Percentiles rank a stretch among this genome's conserved stretches.
Evolutionary conservation across 139 green algal genomes (phyloP).

Genomic region (Auxenochlorella pyrenoidosa): DNA sequence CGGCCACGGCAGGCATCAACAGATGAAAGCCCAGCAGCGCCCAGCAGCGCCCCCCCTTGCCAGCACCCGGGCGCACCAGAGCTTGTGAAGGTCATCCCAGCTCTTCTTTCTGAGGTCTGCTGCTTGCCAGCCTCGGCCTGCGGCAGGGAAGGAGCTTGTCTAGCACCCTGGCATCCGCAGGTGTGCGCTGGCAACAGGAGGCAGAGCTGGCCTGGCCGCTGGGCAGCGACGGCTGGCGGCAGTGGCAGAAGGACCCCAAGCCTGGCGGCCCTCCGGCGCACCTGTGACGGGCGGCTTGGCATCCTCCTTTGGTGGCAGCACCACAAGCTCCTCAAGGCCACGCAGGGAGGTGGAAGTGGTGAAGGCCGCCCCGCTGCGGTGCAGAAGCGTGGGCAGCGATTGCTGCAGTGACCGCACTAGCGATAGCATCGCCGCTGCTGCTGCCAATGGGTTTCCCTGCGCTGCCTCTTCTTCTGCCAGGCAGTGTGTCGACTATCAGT

Average conservation of each 20-base stretch:
- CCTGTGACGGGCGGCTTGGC: neutral
- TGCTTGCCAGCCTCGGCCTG: conserved; percentile 74
- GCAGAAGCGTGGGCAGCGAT: conserved; percentile 22
- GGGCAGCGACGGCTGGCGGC: neutral
- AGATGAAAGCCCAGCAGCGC: too few relatives aligned
- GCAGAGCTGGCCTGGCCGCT: neutral
- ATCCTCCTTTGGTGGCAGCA: conserved; percentile 23
- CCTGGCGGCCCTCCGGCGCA: neutral
- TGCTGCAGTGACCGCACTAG: conserved; percentile 5
- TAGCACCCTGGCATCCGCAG: too few relatives aligned
- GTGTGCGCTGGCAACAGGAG: neutral
- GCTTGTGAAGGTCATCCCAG: conserved; percentile 83
- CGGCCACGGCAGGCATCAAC: neutral
- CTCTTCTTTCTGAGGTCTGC: conserved; percentile 77
- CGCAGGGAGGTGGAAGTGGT: conserved; percentile 2
- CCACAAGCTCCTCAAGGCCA: conserved; percentile 36
- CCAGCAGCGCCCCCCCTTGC: too few relatives aligned
- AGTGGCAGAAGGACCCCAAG: neutral
- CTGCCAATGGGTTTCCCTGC: neutral
- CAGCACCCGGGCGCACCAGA: conserved; percentile 61
- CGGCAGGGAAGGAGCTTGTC: neutral
- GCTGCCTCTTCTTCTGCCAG: too few relatives aligned
- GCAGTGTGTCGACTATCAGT: too few relatives aligned
- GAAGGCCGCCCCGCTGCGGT: conserved; percentile 7
- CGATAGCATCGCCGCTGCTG: neutral